Conservation (phyloP, 805 yeast species). For the Candida chilensis region DNA sequence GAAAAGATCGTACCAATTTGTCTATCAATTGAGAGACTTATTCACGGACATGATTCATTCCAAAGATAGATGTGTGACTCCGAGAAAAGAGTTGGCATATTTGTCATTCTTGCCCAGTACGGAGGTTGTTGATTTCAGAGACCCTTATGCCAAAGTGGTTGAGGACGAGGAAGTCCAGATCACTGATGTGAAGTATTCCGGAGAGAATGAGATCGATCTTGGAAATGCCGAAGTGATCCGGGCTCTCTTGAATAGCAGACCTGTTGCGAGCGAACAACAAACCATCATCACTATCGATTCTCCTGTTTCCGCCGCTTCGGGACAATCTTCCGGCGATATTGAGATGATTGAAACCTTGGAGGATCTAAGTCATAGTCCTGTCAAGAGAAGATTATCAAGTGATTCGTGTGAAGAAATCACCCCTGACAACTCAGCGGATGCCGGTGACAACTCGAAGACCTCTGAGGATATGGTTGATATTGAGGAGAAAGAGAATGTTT, state of each 20-base stretch:
- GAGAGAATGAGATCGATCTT: conserved; percentile 1
- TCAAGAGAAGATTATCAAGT: conserved; percentile 4
- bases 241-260: too few relatives aligned
- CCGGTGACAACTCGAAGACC: conserved; percentile 1
- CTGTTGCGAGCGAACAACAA: too few relatives aligned
- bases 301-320: too few relatives aligned
- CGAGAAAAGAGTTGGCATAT: conserved; percentile 78
- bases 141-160: too few relatives aligned
- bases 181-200: conserved; percentile 1
- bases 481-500: conserved; percentile 2
- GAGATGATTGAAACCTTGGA: background rate
- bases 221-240: too few relatives aligned
- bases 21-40: conserved; percentile 59
- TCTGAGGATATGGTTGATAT: conserved; percentile 3
- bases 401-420: conserved; percentile 2
- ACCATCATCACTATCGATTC: too few relatives aligned
- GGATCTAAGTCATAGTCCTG: conserved; percentile 1
- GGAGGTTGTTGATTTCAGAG: conserved; percentile 56
- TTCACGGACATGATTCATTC: conserved; percentile 65
- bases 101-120: conserved; percentile 74
- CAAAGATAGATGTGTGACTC: conserved; percentile 57
- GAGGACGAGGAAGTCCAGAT: conserved; percentile 11
- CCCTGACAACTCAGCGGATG: conserved; percentile 1
- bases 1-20: conserved; percentile 73
- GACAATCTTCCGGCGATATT: too few relatives aligned